These are phyloP conservation scores for Phycomyces blakesleeanus DNA, from an alignment of 192 early-diverging fungal genomes.

Conservation along the genomic window DNA sequence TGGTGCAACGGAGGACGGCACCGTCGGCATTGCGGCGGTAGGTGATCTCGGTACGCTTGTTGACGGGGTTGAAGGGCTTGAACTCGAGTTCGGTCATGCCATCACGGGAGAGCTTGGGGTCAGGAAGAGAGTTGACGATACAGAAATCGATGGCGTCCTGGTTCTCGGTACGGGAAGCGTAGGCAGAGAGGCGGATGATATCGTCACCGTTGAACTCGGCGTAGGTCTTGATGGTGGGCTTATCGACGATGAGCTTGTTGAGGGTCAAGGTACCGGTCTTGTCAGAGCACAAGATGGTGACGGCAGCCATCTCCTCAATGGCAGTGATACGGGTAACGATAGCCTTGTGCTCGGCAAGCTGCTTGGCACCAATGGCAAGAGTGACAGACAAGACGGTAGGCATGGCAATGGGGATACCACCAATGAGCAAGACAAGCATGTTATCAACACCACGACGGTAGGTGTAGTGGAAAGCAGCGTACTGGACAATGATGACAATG, in stretches of 20 bases:
- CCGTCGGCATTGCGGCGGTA: slow-evolving; percentile 63
- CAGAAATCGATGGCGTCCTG: slow-evolving; percentile 79
- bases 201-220: slow-evolving; percentile 57
- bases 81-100: slow-evolving; percentile 68
- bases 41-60: slow-evolving; percentile 73
- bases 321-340: slow-evolving; percentile 77
- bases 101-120: slow-evolving; percentile 52
- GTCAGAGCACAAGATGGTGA: slow-evolving; percentile 84
- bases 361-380: slow-evolving; percentile 74
- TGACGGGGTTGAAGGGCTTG: slow-evolving; percentile 69
- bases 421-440: slow-evolving; percentile 72
- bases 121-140: slow-evolving; percentile 59
- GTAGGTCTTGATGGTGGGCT: slow-evolving; percentile 65
- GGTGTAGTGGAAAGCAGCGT: slow-evolving; percentile 59
- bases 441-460: slow-evolving; percentile 78
- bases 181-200: slow-evolving; percentile 65
- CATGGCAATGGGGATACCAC: slow-evolving; percentile 79
- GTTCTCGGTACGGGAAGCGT: slow-evolving; percentile 71
- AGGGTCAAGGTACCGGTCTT: slow-evolving; percentile 91
- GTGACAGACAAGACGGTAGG: slow-evolving; percentile 74
- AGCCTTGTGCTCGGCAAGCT: slow-evolving; percentile 77
- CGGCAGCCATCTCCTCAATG: slow-evolving; percentile 72
- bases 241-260: slow-evolving; percentile 74
- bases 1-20: slow-evolving; percentile 61
- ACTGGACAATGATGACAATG: slow-evolving; percentile 66